These are phyloP conservation scores for Musa acuminata DNA, from an alignment of 176 grass and related monocot genomes.

Conservation along the genomic window DNA sequence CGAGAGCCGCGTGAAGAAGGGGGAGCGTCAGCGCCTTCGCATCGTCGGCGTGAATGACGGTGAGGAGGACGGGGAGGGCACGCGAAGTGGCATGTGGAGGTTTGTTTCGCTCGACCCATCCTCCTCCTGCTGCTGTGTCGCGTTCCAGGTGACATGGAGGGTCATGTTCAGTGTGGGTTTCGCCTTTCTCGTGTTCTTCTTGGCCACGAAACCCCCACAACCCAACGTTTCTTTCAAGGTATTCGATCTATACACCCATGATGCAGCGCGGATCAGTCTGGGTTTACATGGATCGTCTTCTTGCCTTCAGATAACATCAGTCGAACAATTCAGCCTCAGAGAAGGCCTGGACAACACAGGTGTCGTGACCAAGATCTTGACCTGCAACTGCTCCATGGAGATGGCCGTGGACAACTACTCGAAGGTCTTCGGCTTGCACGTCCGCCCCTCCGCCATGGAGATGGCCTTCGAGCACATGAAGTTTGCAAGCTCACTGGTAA, in stretches of 20 bases:
- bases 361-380: slow-evolving; percentile 70
- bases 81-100: slow-evolving; percentile 42
- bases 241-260: background rate
- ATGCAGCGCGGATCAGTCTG: too few relatives aligned
- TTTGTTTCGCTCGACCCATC: slow-evolving; percentile 58
- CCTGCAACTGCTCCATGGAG: slow-evolving; percentile 73
- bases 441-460: slow-evolving; percentile 36
- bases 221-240: slow-evolving; percentile 54
- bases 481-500: slow-evolving; percentile 54
- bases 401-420: slow-evolving; percentile 80
- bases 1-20: slow-evolving; percentile 8
- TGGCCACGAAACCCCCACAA: slow-evolving; percentile 44
- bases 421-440: slow-evolving; percentile 58
- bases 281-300: too few relatives aligned
- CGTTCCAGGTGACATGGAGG: slow-evolving; percentile 70
- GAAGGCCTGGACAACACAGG: slow-evolving; percentile 72
- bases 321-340: slow-evolving; percentile 65
- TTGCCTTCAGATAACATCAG: slow-evolving; percentile 24
- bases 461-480: slow-evolving; percentile 54
- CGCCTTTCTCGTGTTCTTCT: slow-evolving; percentile 65
- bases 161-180: slow-evolving; percentile 47
- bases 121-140: slow-evolving; percentile 53
- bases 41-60: slow-evolving; percentile 7
- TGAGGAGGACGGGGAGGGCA: slow-evolving; percentile 1
- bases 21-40: slow-evolving; percentile 5